Conservation (phyloP, 2,329 filamentous ascomycete genomes). For the Trichoderma endophyticum region DNA sequence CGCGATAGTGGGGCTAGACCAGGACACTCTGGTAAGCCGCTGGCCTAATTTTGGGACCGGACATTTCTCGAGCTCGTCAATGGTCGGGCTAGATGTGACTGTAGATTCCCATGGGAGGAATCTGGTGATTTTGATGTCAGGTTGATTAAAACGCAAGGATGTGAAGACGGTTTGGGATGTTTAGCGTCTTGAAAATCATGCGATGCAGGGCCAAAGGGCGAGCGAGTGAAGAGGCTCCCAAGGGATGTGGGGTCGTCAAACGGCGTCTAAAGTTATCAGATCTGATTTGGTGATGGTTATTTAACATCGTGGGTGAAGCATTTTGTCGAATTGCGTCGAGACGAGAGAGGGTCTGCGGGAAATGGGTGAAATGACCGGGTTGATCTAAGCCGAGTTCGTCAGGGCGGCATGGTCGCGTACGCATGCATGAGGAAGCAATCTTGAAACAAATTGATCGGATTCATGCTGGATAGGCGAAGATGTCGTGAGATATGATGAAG, state of each 20-base stretch:
- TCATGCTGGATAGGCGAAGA: background rate
- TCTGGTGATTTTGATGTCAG: conserved; percentile 1
- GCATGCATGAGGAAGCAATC: background rate
- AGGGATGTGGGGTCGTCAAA: background rate
- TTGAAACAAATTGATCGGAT: background rate
- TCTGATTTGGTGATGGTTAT: background rate
- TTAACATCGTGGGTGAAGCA: background rate
- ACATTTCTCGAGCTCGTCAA: conserved; percentile 5
- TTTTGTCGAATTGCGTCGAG: background rate
- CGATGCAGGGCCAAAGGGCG: background rate
- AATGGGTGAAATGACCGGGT: background rate
- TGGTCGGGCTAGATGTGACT: background rate
- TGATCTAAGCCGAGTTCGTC: background rate
- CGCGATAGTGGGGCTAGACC: conserved; percentile 5
- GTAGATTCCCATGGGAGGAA: background rate
- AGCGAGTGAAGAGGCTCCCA: background rate
- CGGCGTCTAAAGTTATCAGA: conserved; percentile 4
- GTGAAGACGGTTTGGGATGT: background rate
- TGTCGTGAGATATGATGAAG: background rate
- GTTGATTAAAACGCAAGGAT: background rate
- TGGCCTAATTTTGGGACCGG: background rate
- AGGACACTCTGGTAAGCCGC: conserved; percentile 2
- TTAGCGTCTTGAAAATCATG: background rate
- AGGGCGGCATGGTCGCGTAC: background rate
- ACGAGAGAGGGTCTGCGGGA: background rate